Conservation (phyloP, 495 filamentous ascomycete species). For the Trichoderma gamsii region DNA sequence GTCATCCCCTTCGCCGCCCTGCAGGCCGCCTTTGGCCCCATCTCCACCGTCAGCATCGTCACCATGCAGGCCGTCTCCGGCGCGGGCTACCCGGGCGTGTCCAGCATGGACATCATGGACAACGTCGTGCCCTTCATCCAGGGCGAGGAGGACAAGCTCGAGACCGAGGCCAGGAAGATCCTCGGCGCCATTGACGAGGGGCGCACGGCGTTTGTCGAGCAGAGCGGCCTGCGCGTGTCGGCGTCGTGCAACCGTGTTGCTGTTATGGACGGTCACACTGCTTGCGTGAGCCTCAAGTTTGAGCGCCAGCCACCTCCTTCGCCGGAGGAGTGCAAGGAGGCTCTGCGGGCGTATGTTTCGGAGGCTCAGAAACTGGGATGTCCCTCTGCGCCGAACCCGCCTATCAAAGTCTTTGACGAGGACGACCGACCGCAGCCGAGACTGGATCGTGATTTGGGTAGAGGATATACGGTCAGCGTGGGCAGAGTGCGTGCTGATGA, state of each 20-base stretch:
- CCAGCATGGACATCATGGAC: conserved; percentile 66
- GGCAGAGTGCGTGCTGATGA: conserved; percentile 69
- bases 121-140: conserved; percentile 82
- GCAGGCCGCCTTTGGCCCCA: conserved; percentile 65
- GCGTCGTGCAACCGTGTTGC: conserved; percentile 78
- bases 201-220: conserved; percentile 59
- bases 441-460: conserved; percentile 66
- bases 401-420: conserved; percentile 76
- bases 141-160: conserved; percentile 86
- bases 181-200: conserved; percentile 61
- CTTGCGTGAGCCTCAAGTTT: conserved; percentile 74
- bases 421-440: conserved; percentile 77
- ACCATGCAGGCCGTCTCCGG: conserved; percentile 86
- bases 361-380: conserved; percentile 69
- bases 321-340: conserved; percentile 62
- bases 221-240: conserved; percentile 58
- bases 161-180: conserved; percentile 82
- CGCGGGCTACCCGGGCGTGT: conserved; percentile 82
- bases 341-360: conserved; percentile 64
- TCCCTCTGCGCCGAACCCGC: conserved; percentile 65
- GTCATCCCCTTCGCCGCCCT: conserved; percentile 85
- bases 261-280: conserved; percentile 80
- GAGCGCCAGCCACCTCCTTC: conserved; percentile 46
- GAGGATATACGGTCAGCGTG: conserved; percentile 76
- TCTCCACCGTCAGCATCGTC: conserved; percentile 71